Conservation (phyloP, 2,329 filamentous ascomycete species). For the Colletotrichum falcatum region DNA sequence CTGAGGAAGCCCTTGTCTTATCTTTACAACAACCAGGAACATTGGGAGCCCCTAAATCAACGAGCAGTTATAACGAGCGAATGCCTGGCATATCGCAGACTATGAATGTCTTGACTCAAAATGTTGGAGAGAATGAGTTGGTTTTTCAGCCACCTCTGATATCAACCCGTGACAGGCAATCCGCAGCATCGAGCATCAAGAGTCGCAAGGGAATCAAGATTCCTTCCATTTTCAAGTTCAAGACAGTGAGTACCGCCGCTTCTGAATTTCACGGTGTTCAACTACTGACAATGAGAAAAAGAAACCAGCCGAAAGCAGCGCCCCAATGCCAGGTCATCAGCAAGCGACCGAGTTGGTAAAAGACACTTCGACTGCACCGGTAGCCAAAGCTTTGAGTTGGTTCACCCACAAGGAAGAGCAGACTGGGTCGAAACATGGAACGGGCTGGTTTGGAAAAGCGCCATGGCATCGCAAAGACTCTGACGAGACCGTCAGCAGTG, state of each 20-base stretch:
- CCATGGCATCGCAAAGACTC: slow-evolving; percentile 57
- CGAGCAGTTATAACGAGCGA: background rate
- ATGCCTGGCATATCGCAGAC: slow-evolving; percentile 29
- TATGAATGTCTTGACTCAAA: slow-evolving; percentile 9
- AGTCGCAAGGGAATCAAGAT: slow-evolving; percentile 4
- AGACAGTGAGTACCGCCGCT: background rate
- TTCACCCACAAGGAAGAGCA: slow-evolving; percentile 22
- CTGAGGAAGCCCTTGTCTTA: slow-evolving; percentile 61
- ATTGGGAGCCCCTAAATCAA: slow-evolving; percentile 32
- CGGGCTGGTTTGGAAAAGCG: slow-evolving; percentile 44
- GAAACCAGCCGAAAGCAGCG: background rate
- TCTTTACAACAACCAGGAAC: slow-evolving; percentile 55
- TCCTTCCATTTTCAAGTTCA: slow-evolving; percentile 22
- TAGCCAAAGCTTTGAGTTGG: slow-evolving; percentile 23
- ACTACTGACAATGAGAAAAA: slow-evolving; percentile 16
- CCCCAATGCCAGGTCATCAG: background rate
- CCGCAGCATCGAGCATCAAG: slow-evolving; percentile 11
- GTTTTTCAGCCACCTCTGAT: background rate
- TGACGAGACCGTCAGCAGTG: slow-evolving; percentile 52
- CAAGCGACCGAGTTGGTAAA: slow-evolving; percentile 5
- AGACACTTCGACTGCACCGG: background rate
- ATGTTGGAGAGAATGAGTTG: background rate
- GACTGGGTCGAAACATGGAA: background rate
- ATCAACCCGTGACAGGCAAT: background rate
- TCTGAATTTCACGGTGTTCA: background rate